Evolutionary conservation across 768 basidiomycete genomes (phyloP), one percentile per base, ranked within the genome.

Genomic region (Aureoboletus auriporus): DNA sequence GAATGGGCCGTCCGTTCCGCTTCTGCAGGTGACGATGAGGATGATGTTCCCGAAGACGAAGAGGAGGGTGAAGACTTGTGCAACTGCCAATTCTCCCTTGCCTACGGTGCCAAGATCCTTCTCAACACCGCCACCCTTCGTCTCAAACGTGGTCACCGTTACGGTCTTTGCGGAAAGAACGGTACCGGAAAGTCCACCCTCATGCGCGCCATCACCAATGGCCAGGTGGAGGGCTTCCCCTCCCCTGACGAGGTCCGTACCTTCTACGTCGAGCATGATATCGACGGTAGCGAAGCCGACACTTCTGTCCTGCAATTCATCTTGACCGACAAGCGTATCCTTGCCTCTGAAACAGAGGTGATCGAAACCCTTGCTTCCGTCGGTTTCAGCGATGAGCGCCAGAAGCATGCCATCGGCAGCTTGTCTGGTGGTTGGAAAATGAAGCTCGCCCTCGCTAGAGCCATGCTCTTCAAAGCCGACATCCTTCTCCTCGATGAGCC

Each of bases 371-470:
- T 97, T 48, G 81, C 84, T 17, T 87, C 90, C 43, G 94, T 96
- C 64, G 94, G 94, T 54, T 97, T 97, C 81, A 81, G 72, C 54
- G 89, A 86, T 52, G 89, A 84, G 61, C 85, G 93, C 56, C 94
- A 96, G 73, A 75, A 72, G 55, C 78, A 88, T 53, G 72, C 91
- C 35, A 96, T 96, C 56, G 91, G 93, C 55, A 83, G 83, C 50
- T 75, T 97, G 35, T 97, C 94, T 38, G 94, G 94, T 81, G 94
- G 94, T 77, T 96, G 94, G 94, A 97, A 97, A 82, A 97, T 97
- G 94, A 97, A 96, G 81, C 86, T 97, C 54, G 94, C 94, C 35
- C 83, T 97, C 52, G 94, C 94, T 50, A 83, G 94, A 53, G 94
- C 94, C 42, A 95, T 97, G 84, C 79, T 97, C 39, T 97, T 97